Conservation (phyloP, 768 basidiomycete genomes). For the Pulveroboletus sp. region DNA sequence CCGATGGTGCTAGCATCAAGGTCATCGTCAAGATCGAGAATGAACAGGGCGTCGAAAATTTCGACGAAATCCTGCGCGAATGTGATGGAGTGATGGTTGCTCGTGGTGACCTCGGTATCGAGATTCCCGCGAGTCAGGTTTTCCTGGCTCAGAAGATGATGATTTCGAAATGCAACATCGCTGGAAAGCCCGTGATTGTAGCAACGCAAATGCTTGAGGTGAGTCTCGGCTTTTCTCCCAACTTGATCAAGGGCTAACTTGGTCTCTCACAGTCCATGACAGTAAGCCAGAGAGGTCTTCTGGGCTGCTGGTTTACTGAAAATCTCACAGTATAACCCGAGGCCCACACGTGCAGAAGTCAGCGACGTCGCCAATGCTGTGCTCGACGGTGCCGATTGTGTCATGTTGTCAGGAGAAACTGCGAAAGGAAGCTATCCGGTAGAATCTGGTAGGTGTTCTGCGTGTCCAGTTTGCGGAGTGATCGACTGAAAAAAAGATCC, state of each 20-base stretch:
- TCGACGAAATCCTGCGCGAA: constrained; percentile 95
- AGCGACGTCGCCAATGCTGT: constrained; percentile 99
- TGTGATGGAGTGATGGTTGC: constrained; percentile 99
- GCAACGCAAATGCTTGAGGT: constrained; percentile 99
- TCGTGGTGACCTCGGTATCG: constrained; percentile 98
- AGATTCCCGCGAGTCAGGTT: constrained; percentile 98
- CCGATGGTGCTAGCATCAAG: constrained; percentile 94
- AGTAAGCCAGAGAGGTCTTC: constrained; percentile 37
- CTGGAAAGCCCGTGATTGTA: constrained; percentile 96
- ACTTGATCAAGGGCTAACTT: constrained; percentile 8
- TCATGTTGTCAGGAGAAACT: constrained; percentile 99
- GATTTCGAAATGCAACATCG: constrained; percentile 98
- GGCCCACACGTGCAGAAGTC: constrained; percentile 97
- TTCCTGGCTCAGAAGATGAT: constrained; percentile 99
- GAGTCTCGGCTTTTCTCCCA: constrained; percentile 13
- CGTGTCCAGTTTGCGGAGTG: background rate
- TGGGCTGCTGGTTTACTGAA: constrained; percentile 2
- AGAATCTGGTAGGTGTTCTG: constrained; percentile 67
- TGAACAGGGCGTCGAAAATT: constrained; percentile 97
- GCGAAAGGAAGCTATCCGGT: constrained; percentile 97
- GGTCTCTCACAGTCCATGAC: constrained; percentile 77
- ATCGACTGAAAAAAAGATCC: constrained; percentile 5
- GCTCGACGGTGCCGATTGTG: constrained; percentile 97
- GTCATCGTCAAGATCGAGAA: constrained; percentile 99
- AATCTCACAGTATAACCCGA: constrained; percentile 81